Evolutionary conservation across 2,329 filamentous ascomycete genomes (phyloP), one percentile per base, ranked within the genome.

Genomic region (Cercospora beticola): DNA sequence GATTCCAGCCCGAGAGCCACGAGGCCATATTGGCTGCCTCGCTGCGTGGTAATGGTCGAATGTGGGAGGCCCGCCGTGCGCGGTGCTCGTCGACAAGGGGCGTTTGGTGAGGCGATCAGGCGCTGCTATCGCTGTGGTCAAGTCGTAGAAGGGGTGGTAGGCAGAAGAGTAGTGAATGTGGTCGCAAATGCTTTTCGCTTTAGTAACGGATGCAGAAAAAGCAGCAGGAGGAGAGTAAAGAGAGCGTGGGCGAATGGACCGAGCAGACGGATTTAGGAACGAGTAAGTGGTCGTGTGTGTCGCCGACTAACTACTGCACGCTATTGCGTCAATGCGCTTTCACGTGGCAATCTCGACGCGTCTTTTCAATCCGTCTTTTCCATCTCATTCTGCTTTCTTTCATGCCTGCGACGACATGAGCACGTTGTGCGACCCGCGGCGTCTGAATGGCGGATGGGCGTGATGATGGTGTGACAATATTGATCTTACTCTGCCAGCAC

Each of bases 1-100:
- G 90, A 75, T 86, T 92, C 73, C 92, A 80, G 46, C 76, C 77
- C 43, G 79, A 78, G 54, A 84, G 76, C 74, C 79, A 80, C n/a
- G 73, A 57, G 33, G 62, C 28, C 62, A 65, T 65, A 12, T 56
- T 36, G 14, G 31, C 28, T 36, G 56, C n/a, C 28, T 59, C 56
- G 56, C 30, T 14, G 56, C 18, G 56, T 59, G 10, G 28, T 18
- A 30, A 18, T 14, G 5, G 56, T n/a, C 30, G 30, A 16, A 59
- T 12, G 28, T 28, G 56, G 56, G 12, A 16, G 12, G 23, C 23
- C 30, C 49, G 49, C 12, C 23, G 23, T 30, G 49, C 23, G 23
- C 49, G 10, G 23, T 30, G 49, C 23, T 28, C 10, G 21, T 28
- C 49, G 49, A 56, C 49, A 56, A 26, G 23, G 23, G 21, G 49